Conservation (phyloP, 2,329 filamentous ascomycete genomes). For the Penicillium sp. region DNA sequence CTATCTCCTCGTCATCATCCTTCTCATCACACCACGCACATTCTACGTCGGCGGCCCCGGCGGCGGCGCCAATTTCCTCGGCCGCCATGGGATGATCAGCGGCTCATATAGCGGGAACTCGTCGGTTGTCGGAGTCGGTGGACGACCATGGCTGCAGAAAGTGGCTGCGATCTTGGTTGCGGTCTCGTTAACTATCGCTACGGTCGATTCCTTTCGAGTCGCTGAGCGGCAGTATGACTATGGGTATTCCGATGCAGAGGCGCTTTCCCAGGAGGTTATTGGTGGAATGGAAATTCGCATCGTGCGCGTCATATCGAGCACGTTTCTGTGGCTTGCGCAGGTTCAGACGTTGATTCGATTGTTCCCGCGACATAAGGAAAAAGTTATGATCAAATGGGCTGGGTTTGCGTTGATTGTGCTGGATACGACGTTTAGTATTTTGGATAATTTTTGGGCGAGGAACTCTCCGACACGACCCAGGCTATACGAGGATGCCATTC, state of each 20-base stretch:
- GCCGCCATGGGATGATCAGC: constrained; percentile 79
- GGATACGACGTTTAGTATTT: constrained; percentile 84
- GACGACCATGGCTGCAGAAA: constrained; percentile 89
- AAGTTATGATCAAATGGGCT: constrained; percentile 98
- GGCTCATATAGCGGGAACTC: constrained; percentile 66
- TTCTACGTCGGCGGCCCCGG: constrained; percentile 77
- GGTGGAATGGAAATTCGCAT: constrained; percentile 83
- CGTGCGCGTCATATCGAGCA: constrained; percentile 89
- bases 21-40: constrained; percentile 91
- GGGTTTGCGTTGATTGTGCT: constrained; percentile 90
- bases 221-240: constrained; percentile 76
- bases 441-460: constrained; percentile 77
- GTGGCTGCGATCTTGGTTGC: constrained; percentile 63
- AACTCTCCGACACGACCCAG: constrained; percentile 56
- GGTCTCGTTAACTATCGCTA: constrained; percentile 89
- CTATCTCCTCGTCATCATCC: constrained; percentile 89
- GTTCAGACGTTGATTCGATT: constrained; percentile 94
- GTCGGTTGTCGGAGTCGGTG: constrained; percentile 79
- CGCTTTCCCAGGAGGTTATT: constrained; percentile 75
- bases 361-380: constrained; percentile 94
- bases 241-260: constrained; percentile 76
- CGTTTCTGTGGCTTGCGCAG: constrained; percentile 95
- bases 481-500: constrained; percentile 84
- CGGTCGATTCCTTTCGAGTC: constrained; percentile 83
- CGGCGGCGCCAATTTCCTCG: constrained; percentile 69